These are phyloP conservation scores for Polychytrium aggregatum DNA, from an alignment of 192 early-diverging fungal genomes.

Conservation along the genomic window DNA sequence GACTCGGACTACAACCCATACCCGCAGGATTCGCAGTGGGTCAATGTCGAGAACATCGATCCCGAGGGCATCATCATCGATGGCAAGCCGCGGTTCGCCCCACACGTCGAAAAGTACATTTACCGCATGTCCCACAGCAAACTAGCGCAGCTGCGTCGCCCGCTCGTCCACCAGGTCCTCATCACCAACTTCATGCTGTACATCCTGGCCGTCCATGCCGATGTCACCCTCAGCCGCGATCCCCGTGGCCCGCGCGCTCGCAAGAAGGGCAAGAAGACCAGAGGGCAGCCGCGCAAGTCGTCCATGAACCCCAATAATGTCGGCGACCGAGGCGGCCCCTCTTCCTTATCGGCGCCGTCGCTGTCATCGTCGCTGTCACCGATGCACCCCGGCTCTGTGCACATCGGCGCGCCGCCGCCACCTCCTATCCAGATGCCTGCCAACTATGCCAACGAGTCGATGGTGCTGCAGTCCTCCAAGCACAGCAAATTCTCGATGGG, in stretches of 20 bases:
- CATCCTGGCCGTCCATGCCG: slow-evolving; percentile 39
- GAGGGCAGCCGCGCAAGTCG: slow-evolving; percentile 3
- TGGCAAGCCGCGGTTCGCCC: slow-evolving; percentile 6
- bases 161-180: slow-evolving; percentile 33
- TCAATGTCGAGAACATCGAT: not conserved
- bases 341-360: not conserved
- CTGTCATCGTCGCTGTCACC: not conserved
- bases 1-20: slow-evolving; percentile 17
- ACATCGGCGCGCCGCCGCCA: not conserved
- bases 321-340: not conserved
- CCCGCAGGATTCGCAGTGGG: slow-evolving; percentile 2
- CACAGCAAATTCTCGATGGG: too few relatives aligned
- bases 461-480: too few relatives aligned
- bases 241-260: slow-evolving; percentile 19
- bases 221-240: slow-evolving; percentile 36
- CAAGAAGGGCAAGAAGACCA: slow-evolving; percentile 12
- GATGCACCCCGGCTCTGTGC: not conserved
- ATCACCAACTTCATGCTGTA: slow-evolving; percentile 44
- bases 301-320: not conserved
- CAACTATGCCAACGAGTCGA: too few relatives aligned
- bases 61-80: not conserved
- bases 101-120: slow-evolving; percentile 20
- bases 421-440: too few relatives aligned
- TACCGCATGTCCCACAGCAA: slow-evolving; percentile 38
- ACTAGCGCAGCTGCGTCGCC: slow-evolving; percentile 26